Conservation (phyloP, 106 monocot species). For the Allium cepa region DNA sequence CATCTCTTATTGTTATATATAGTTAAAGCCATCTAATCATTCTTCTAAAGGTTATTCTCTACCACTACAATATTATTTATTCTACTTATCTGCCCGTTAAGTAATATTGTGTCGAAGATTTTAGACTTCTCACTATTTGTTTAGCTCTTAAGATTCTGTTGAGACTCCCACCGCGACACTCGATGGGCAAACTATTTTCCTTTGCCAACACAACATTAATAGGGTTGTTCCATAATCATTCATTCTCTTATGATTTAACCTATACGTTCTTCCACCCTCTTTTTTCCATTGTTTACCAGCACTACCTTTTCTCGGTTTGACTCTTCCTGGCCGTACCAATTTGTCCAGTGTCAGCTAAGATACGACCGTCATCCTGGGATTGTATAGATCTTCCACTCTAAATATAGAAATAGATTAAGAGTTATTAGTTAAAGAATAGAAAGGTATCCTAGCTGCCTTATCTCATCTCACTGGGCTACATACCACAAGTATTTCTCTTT, state of each 20-base stretch:
- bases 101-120: not conserved
- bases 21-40: not conserved
- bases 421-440: too few relatives aligned
- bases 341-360: too few relatives aligned
- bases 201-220: constrained; percentile 8
- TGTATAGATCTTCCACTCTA: too few relatives aligned
- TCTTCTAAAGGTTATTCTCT: not conserved
- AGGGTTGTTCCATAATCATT: not conserved
- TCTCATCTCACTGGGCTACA: too few relatives aligned
- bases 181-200: constrained; percentile 1
- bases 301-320: too few relatives aligned
- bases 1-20: constrained; percentile 10
- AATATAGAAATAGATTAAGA: too few relatives aligned
- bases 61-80: not conserved
- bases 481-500: too few relatives aligned
- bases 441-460: too few relatives aligned
- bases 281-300: too few relatives aligned
- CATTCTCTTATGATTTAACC: not conserved
- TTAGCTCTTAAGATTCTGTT: not conserved
- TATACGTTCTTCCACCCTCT: not conserved
- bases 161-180: constrained; percentile 1
- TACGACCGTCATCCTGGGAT: too few relatives aligned
- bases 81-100: not conserved
- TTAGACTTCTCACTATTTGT: not conserved
- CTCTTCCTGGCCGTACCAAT: too few relatives aligned